These are phyloP conservation scores for Leishmania turanica DNA, from an alignment of 208 protist genomes.

Conservation along the genomic window DNA sequence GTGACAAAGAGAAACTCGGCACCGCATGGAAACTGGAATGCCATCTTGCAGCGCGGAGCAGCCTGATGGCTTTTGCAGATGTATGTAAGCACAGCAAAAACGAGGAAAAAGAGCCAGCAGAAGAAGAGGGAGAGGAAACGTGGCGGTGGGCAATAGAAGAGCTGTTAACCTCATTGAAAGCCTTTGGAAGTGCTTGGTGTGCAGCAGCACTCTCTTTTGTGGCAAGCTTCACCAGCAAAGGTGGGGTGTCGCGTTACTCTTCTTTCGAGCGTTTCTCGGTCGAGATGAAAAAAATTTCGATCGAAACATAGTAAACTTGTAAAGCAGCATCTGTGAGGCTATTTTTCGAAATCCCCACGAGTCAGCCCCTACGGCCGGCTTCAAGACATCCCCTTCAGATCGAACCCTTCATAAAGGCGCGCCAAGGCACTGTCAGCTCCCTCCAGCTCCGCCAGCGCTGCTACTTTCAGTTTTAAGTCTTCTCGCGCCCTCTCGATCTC, in stretches of 20 bases:
- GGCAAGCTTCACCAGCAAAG: neutral
- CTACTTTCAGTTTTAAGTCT: conserved; percentile 78
- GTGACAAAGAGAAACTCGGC: conserved; percentile 24
- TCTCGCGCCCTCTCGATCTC: conserved; percentile 68
- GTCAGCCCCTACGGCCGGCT: neutral
- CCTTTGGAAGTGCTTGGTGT: neutral
- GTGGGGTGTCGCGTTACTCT: neutral
- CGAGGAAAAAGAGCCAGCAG: neutral
- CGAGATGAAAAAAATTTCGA: neutral
- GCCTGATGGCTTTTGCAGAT: neutral
- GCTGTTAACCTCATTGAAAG: neutral
- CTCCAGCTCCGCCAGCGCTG: conserved; percentile 74
- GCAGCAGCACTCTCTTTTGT: neutral
- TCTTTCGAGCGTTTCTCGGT: neutral
- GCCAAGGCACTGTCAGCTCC: conserved; percentile 75
- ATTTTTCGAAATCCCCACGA: neutral
- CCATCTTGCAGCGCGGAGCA: conserved; percentile 13
- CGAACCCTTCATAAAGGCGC: conserved; percentile 73
- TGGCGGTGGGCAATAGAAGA: neutral
- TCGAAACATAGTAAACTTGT: neutral
- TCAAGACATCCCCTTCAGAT: conserved; percentile 46
- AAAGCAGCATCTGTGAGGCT: conserved; percentile 2
- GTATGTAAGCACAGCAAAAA: neutral
- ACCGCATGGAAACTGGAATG: conserved; percentile 34
- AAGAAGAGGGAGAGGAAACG: neutral